phyloP scores from a whole-genome alignment of 768 basidiomycete species.

The Lyophyllum shimeji region DNA sequence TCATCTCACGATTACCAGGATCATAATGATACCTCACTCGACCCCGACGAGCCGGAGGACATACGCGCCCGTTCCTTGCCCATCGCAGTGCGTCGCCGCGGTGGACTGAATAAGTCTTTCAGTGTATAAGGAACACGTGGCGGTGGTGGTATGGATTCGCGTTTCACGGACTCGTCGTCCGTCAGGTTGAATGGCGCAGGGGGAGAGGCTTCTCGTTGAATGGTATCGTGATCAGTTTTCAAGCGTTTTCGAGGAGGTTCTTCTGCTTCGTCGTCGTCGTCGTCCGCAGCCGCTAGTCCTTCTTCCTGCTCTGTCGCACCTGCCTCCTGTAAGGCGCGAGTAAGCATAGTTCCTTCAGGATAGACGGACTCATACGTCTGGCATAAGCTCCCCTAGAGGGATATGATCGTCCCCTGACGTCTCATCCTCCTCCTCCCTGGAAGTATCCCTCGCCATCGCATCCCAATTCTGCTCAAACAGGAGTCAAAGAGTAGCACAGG shows the following conservation, averaged over 20 bases:
- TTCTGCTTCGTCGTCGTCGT: neutral
- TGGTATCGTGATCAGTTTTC: no score
- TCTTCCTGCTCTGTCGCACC: neutral
- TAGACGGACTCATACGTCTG: no score
- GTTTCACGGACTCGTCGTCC: neutral
- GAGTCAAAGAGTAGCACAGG: neutral
- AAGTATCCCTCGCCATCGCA: neutral
- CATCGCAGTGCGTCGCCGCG: neutral
- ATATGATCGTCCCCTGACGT: neutral
- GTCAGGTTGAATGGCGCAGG: no score
- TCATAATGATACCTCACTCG: neutral
- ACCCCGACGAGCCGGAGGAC: neutral
- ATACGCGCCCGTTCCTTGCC: neutral
- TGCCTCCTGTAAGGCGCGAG: neutral
- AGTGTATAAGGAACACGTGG: neutral
- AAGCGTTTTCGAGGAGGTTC: no score
- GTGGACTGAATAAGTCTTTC: neutral
- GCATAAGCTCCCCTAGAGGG: no score
- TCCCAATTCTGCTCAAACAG: neutral
- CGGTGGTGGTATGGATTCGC: neutral
- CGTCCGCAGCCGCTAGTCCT: no score
- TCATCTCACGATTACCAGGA: neutral
- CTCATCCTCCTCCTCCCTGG: neutral
- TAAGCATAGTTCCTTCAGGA: no score
- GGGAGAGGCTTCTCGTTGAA: no score